These are phyloP conservation scores for Rubus idaeus DNA, from an alignment of 306 rosid species.

Conservation along the genomic window DNA sequence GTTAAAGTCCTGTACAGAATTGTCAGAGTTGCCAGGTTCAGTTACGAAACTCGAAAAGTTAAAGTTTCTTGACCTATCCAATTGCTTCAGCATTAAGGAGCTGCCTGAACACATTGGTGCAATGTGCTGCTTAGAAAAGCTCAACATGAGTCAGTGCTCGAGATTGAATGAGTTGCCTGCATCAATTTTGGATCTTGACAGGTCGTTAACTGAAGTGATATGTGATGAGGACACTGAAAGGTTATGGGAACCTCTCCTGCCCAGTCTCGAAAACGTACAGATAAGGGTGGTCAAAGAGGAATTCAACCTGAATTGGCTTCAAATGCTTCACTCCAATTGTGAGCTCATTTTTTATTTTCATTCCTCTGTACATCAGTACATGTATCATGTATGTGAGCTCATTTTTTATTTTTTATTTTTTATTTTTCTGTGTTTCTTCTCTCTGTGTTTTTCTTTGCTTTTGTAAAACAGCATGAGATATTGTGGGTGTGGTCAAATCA, in stretches of 20 bases:
- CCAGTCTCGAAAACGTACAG: background rate
- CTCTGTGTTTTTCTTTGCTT: background rate
- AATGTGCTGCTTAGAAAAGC: constrained; percentile 31
- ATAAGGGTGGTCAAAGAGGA: constrained; percentile 31
- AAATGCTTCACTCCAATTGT: background rate
- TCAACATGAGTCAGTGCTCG: constrained; percentile 42
- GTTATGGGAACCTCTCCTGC: constrained; percentile 29
- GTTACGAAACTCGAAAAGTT: constrained; percentile 30
- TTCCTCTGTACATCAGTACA: background rate
- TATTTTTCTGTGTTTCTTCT: background rate
- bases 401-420: background rate
- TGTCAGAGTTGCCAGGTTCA: constrained; percentile 46
- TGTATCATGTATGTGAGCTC: background rate
- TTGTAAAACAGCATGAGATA: no score
- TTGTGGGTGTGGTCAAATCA: background rate
- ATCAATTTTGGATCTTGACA: constrained; percentile 35
- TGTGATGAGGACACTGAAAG: constrained; percentile 46
- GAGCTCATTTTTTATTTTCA: no score
- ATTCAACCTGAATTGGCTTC: constrained; percentile 43
- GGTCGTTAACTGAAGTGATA: constrained; percentile 37
- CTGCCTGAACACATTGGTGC: constrained; percentile 52
- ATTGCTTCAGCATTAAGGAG: constrained; percentile 41
- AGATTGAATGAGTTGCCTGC: constrained; percentile 40
- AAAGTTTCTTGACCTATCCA: constrained; percentile 49
- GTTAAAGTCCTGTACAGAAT: constrained; percentile 46